Percentiles rank a stretch among this genome's conserved stretches.
phyloP scores from a whole-genome alignment of 768 basidiomycete species.

The Xanthoconium purpureum region DNA sequence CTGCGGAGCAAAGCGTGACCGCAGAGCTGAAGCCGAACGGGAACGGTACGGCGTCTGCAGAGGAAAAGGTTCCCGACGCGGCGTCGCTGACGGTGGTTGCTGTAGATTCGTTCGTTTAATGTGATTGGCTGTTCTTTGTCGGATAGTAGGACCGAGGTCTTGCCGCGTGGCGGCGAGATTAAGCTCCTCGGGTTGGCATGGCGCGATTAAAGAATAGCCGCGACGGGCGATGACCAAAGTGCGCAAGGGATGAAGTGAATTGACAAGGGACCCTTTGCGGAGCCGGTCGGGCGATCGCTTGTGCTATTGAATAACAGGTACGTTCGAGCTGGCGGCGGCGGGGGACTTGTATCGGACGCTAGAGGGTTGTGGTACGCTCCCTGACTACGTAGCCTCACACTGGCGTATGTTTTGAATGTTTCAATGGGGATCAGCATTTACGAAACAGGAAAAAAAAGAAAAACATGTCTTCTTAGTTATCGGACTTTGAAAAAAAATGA shows the following conservation, averaged over 20 bases:
- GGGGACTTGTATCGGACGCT: too few species aligned
- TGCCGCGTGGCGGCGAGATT: constrained; percentile 5
- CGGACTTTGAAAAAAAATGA: constrained; percentile 38
- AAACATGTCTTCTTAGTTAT: constrained; percentile 14
- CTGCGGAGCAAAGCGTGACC: constrained; percentile 10
- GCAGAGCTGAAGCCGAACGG: constrained; percentile 11
- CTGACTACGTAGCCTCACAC: too few species aligned
- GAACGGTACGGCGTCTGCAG: constrained; percentile 10
- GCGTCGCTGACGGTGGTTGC: constrained; percentile 18
- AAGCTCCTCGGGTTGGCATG: constrained; percentile 11
- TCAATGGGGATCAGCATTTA: constrained; percentile 25
- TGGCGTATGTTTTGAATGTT: background rate
- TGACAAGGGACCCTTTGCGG: constrained; percentile 19
- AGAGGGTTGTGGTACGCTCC: too few species aligned
- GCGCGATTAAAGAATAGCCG: constrained; percentile 5
- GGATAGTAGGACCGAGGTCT: background rate
- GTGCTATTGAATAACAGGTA: background rate
- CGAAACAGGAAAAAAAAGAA: constrained; percentile 9
- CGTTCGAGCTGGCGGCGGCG: background rate
- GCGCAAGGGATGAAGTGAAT: constrained; percentile 22
- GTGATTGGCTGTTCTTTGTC: background rate
- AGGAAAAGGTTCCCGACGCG: constrained; percentile 22
- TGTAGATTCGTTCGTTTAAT: constrained; percentile 22
- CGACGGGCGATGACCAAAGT: constrained; percentile 19
- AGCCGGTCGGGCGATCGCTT: constrained; percentile 14